These are phyloP conservation scores for Thuidium tamariscinum DNA, from an alignment of 225 moss, liverwort and hornwort species.

Conservation along the genomic window DNA sequence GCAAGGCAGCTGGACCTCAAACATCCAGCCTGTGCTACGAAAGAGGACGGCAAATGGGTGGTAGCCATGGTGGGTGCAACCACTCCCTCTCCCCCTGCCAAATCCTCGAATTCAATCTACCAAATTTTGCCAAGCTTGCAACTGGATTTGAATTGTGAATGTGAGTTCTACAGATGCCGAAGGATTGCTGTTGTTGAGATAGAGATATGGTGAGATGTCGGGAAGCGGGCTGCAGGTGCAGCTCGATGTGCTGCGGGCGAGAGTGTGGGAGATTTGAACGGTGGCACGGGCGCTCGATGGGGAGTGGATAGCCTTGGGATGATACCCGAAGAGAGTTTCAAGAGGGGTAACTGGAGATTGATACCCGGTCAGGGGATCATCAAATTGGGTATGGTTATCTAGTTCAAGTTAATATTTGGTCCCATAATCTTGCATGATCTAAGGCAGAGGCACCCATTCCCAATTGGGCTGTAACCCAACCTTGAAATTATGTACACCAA, in stretches of 20 bases:
- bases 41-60: slow-evolving; percentile 4
- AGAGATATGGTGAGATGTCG: background rate
- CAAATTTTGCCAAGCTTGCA: background rate
- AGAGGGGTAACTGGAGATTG: background rate
- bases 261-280: background rate
- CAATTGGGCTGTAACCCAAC: background rate
- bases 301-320: background rate
- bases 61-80: slow-evolving; percentile 7
- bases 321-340: background rate
- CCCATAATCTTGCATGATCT: background rate
- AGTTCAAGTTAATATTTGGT: background rate
- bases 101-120: background rate
- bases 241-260: background rate
- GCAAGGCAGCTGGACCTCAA: background rate
- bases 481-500: background rate
- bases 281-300: background rate
- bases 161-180: no score
- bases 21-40: background rate
- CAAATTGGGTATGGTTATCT: background rate
- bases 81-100: background rate
- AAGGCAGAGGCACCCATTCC: background rate
- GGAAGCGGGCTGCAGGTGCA: background rate
- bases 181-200: background rate
- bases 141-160: background rate
- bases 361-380: background rate